phyloP scores from a whole-genome alignment of 495 filamentous ascomycete genomes.

The Jackrogersella minutella region DNA sequence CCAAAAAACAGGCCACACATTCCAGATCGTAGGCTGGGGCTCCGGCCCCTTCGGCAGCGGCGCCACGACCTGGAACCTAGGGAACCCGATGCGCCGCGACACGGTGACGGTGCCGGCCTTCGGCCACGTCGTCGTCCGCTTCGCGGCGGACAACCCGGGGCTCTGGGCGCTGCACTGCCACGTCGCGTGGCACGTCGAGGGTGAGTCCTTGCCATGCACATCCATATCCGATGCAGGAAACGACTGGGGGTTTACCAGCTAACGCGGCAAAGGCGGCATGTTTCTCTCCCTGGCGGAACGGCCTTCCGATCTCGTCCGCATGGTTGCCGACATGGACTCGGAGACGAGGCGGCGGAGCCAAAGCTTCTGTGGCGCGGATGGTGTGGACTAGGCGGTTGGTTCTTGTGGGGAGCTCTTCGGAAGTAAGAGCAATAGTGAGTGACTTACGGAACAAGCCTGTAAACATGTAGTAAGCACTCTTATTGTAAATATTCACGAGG shows the following conservation, averaged over 20 bases:
- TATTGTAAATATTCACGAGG: no score
- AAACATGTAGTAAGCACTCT: no score
- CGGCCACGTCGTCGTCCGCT: slow-evolving; percentile 44
- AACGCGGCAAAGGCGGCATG: slow-evolving; percentile 48
- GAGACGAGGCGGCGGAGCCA: slow-evolving; percentile 24
- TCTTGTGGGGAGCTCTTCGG: no score
- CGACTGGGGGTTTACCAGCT: no score
- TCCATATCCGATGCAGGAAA: no score
- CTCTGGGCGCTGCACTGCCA: slow-evolving; percentile 49
- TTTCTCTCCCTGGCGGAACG: slow-evolving; percentile 45
- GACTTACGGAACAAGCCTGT: neutral
- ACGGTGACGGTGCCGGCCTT: slow-evolving; percentile 42
- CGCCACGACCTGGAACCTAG: slow-evolving; percentile 36
- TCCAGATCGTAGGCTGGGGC: slow-evolving; percentile 48
- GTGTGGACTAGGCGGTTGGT: neutral
- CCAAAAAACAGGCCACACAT: slow-evolving; percentile 43
- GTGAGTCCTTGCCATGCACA: no score
- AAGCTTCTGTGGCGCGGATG: slow-evolving; percentile 28
- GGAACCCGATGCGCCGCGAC: slow-evolving; percentile 47
- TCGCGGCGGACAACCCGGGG: slow-evolving; percentile 46
- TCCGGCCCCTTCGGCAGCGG: slow-evolving; percentile 33
- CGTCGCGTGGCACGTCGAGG: slow-evolving; percentile 47
- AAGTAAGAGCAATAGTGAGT: neutral
- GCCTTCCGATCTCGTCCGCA: slow-evolving; percentile 38
- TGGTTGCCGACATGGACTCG: slow-evolving; percentile 37